Evolutionary conservation across 2,329 filamentous ascomycete species (phyloP), one percentile per base, ranked within the genome.

Genomic region (Conoideocrella luteorostrata): DNA sequence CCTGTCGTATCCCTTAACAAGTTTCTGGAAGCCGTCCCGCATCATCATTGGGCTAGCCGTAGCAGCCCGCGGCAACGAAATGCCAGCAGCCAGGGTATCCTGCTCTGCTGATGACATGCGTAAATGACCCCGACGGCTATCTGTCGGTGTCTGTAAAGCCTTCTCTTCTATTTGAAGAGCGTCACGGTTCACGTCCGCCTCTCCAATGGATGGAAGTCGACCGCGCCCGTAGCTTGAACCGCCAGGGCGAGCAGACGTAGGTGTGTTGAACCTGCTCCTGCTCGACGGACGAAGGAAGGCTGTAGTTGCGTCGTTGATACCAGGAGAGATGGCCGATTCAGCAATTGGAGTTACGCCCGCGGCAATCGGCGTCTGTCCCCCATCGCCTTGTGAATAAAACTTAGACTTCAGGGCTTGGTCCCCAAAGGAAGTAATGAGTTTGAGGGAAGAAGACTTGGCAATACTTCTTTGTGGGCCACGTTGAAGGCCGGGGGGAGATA

Each of bases 381-480:
- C 76, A 39, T 82, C 78, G 5, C 63, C 67, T 30, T 68, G 61
- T 1, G 70, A 67, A 52, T 82, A 79, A 65, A 87, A 81, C 63
- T 79, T 81, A 42, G 82, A 78, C 49, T 83, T 82, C 18, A 71
- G 69, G 4, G 67, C 67, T 36, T 72, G 71, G 38, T 82, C 78
- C 7, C 81, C 85, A 56, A 98, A 97, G 0, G 86, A 84, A 0
- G 93, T 97, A 55, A 97, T 94, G 2, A 97, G 77, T 62, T 94
- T 95, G 47, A 97, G 70, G 0, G 91, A 81, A 9, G 88, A 87
- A 22, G 84, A 83, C 67, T 94, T 94, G 11, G 83, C 80, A 41
- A 88, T 80, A 66, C 75, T 76, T 50, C 76, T 68, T 59, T 78
- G 72, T 42, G 78, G 76, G 2, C 77, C 77, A 48, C 70, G 72